Evolutionary conservation across 2,329 filamentous ascomycete genomes (phyloP).

Genomic region (Raffaelea albimanens): DNA sequence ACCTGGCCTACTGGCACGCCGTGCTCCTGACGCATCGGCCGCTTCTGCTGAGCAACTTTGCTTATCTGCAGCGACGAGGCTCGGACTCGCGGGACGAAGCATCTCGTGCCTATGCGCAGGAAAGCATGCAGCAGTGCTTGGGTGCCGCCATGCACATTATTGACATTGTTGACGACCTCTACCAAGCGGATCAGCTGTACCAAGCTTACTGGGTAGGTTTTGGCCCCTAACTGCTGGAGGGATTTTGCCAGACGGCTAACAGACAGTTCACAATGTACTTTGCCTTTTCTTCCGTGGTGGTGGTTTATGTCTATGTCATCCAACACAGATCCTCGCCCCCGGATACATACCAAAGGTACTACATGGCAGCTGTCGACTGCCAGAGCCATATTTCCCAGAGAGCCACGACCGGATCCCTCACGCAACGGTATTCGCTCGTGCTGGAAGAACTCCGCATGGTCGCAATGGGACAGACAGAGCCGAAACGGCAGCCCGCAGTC

Average conservation of each 20-base stretch:
- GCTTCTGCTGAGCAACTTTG: constrained; percentile 26
- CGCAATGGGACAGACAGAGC: background rate
- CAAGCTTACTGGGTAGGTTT: constrained; percentile 3
- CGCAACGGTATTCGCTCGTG: constrained; percentile 18
- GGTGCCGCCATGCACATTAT: constrained; percentile 29
- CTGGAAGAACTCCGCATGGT: constrained; percentile 7
- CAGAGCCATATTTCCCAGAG: constrained; percentile 28
- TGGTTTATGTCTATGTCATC: constrained; percentile 34
- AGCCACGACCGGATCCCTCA: constrained; percentile 27
- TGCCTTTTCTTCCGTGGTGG: constrained; percentile 32
- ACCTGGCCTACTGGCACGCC: constrained; percentile 28
- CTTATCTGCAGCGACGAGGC: constrained; percentile 1
- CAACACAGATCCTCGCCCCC: constrained; percentile 21
- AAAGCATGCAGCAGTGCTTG: constrained; percentile 19
- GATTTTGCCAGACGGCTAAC: background rate
- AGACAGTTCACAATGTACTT: constrained; percentile 29
- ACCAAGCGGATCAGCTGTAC: constrained; percentile 4
- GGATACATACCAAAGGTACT: constrained; percentile 20
- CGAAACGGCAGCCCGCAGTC: background rate
- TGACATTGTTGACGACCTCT: constrained; percentile 27
- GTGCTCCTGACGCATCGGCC: constrained; percentile 29
- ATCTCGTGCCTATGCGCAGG: constrained; percentile 1
- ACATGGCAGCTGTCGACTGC: constrained; percentile 28
- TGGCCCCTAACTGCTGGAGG: background rate
- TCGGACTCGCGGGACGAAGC: background rate